Percentiles rank a stretch among this genome's conserved stretches.
Evolutionary conservation across 306 rosid species (phyloP).

Genomic region (Vicia villosa): DNA sequence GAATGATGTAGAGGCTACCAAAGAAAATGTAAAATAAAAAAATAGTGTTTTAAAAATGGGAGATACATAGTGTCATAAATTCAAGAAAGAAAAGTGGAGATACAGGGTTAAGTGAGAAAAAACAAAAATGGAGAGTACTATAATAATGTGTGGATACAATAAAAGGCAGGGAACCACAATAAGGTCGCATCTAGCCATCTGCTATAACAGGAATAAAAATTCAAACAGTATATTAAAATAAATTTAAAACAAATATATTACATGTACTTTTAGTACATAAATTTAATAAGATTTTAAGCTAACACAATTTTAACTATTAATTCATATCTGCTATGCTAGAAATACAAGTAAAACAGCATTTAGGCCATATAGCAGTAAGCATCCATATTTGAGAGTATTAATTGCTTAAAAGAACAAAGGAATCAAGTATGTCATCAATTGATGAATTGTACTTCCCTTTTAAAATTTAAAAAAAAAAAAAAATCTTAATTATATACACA

Average conservation of each 20-base stretch:
- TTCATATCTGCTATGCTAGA: slow-evolving; percentile 18
- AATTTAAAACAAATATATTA: background rate
- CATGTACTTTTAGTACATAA: background rate
- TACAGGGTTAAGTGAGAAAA: background rate
- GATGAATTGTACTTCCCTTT: slow-evolving; percentile 7
- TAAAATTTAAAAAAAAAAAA: background rate
- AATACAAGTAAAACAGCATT: slow-evolving; percentile 25
- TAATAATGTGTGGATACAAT: slow-evolving; percentile 2
- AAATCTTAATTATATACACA: slow-evolving; percentile 14
- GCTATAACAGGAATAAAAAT: slow-evolving; percentile 7
- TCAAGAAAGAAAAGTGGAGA: slow-evolving; percentile 5
- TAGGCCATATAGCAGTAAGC: slow-evolving; percentile 17
- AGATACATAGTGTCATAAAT: background rate
- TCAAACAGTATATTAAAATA: slow-evolving; percentile 18
- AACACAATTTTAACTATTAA: slow-evolving; percentile 3
- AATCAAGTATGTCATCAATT: slow-evolving; percentile 8
- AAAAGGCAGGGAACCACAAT: slow-evolving; percentile 4
- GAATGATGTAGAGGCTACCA: background rate
- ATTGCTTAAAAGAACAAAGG: slow-evolving; percentile 25
- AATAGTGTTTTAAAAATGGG: background rate
- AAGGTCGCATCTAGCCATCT: slow-evolving; percentile 22
- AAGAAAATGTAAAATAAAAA: background rate
- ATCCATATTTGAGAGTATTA: background rate
- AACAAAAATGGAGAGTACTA: background rate
- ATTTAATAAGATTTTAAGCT: background rate